These are phyloP conservation scores for Fusarium staphyleae DNA, from an alignment of 2,329 filamentous ascomycete species.

Conservation along the genomic window DNA sequence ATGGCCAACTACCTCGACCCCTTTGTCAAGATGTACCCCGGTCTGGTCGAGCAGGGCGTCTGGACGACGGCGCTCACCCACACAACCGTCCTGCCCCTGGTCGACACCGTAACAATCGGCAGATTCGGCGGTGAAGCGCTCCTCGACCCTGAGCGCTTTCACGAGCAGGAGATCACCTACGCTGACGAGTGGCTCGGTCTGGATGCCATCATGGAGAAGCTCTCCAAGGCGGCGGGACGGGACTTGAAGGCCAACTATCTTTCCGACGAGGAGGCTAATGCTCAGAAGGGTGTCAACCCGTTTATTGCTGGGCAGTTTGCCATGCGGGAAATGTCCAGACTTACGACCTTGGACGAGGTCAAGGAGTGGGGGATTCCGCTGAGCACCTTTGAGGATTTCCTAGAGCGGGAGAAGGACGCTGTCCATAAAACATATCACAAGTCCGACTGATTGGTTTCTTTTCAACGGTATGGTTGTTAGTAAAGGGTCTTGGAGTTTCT, in stretches of 20 bases:
- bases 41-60: conserved; percentile 48
- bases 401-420: conserved; percentile 49
- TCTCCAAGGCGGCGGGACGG: conserved; percentile 47
- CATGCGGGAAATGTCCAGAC: conserved; percentile 45
- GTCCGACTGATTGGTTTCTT: neutral
- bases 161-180: conserved; percentile 49
- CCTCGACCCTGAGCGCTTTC: conserved; percentile 50
- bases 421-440: conserved; percentile 43
- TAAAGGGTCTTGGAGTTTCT: too few relatives aligned
- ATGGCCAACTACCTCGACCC: conserved; percentile 59
- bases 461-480: too few relatives aligned
- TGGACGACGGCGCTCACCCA: conserved; percentile 48
- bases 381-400: conserved; percentile 53
- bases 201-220: conserved; percentile 46
- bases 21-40: conserved; percentile 49
- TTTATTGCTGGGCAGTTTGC: conserved; percentile 50
- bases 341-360: conserved; percentile 47
- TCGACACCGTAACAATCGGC: conserved; percentile 58
- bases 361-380: conserved; percentile 50
- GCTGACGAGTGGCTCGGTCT: conserved; percentile 50
- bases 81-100: conserved; percentile 50
- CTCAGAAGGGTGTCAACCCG: conserved; percentile 46
- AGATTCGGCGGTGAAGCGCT: conserved; percentile 54
- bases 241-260: conserved; percentile 49
- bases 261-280: conserved; percentile 51